Evolutionary conservation across 805 yeast species (phyloP), one percentile per base, ranked within the genome.

Genomic region (Candida incommunis): DNA sequence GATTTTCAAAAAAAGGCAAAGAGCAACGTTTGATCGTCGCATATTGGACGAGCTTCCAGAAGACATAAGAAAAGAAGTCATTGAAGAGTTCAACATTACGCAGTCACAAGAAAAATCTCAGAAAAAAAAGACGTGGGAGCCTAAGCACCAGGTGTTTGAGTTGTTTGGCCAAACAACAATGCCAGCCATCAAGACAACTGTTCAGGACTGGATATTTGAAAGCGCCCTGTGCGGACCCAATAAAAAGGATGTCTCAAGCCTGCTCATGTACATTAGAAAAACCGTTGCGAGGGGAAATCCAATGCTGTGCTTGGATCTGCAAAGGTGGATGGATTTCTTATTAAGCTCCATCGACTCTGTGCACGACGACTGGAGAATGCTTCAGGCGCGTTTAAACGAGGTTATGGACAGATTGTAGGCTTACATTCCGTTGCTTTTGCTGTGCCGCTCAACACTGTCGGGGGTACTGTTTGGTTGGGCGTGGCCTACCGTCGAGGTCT

Each of bases 1-100:
- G 31, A 46, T 54, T 16, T 29, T 48, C 16, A 46, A 45, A 2
- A 47, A 57, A 23, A 62, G 61, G 4, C 53, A 53, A 37, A 52
- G 18, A 1, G 22, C 16, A 20, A 40, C 72, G n/a, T 67, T 80
- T 27, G 86, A 85, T 53, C 68, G 77, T 71, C 74, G 71, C 2
- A 83, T 82, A 1, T 74, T 84, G 54, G 65, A 71, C 11, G 73
- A 70, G 41, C 61, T 87, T 5, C 96, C 96, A 0, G 52, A 60
- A 2, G 81, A 78, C 22, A 75, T 87, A 3, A 76, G 76, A 51
- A 51, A 61, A 1, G 96, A 87, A 52, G 55, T 87, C 11, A 25
- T 52, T 31, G 37, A 31, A 31, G 37, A 31, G 20, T 31, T 31
- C 18, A 31, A 31, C n/a, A 31, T 31, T n/a, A 31, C 37, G 5